Evolutionary conservation across 2,329 filamentous ascomycete genomes (phyloP), one percentile per base, ranked within the genome.

Genomic region (Fusarium verticillioides): DNA sequence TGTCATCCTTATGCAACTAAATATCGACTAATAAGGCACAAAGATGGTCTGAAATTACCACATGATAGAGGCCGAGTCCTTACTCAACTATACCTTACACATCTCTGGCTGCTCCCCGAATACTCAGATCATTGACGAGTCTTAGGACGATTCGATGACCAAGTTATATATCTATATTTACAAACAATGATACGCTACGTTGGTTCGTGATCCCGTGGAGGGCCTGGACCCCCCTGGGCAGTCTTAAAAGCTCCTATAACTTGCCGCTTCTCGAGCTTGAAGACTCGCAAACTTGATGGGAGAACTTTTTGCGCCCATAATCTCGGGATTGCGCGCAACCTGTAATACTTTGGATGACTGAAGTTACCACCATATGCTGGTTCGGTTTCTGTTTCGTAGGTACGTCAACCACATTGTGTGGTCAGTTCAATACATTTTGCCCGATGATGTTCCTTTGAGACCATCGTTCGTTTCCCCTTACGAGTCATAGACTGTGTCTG

Each of bases 131-230:
- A 21, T 19, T 34, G 18, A n/a, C 28, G 15, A 49, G 10, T 12
- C 21, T 28, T 9, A 36, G 30, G 19, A 18, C 26, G 18, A 34
- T 9, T 26, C 5, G 18, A 21, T 34, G 21, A 4, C 18, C 46
- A 49, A 49, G 11, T 23, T 12, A 9, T 13, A 21, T 23, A 12
- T 26, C 13, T 5, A 26, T 10, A 66, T 70, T 60, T n/a, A 77
- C 76, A 50, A 66, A 60, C 1, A 78, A 46, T 4, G 72, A 73
- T 4, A 66, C 49, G 6, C 73, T 75, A 18, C 50, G 9, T 47
- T 78, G 67, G 32, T 77, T 74, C 34, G 30, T 78, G 71, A 28
- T 77, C 77, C 53, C 62, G 62, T 2, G 70, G 52, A 73, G 75
- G 2, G 75, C 76, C 7, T 58, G 19, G 1, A 65, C 65, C 1